Percentiles rank a stretch among this genome's conserved stretches.
phyloP scores from a whole-genome alignment of 73 alveolate genomes.

The Paramecium octaurelia region DNA sequence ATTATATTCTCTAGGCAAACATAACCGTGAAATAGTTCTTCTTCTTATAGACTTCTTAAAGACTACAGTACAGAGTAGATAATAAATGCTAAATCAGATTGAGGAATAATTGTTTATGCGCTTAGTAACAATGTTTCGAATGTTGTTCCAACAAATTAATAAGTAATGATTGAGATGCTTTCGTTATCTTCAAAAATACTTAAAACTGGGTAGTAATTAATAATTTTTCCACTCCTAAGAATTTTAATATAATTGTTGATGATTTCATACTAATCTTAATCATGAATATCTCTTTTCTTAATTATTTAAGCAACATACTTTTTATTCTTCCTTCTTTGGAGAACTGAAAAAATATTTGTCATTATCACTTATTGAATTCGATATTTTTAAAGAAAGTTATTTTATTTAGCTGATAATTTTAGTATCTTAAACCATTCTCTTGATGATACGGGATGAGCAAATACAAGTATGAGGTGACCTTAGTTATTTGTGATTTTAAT shows the following conservation, averaged over 20 bases:
- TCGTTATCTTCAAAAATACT: neutral
- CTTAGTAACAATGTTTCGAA: neutral
- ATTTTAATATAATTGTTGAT: neutral
- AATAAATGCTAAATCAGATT: neutral
- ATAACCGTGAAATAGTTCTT: constrained; percentile 30
- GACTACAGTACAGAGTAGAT: neutral
- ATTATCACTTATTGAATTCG: neutral
- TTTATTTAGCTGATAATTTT: constrained; percentile 7
- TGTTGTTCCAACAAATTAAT: neutral
- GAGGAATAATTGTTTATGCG: neutral
- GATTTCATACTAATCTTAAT: neutral
- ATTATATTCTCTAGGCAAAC: neutral
- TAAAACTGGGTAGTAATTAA: neutral
- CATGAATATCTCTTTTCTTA: neutral
- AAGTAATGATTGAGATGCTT: neutral
- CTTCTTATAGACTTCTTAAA: neutral
- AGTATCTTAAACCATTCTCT: neutral
- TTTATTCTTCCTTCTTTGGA: neutral
- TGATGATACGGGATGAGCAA: neutral
- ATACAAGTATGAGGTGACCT: neutral
- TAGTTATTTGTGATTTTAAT: neutral
- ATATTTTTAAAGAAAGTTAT: neutral
- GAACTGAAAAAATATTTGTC: neutral
- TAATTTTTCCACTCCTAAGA: neutral
- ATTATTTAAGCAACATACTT: neutral